These are phyloP conservation scores for Aspergillus sergii DNA, from an alignment of 2,329 filamentous ascomycete species.

Conservation along the genomic window DNA sequence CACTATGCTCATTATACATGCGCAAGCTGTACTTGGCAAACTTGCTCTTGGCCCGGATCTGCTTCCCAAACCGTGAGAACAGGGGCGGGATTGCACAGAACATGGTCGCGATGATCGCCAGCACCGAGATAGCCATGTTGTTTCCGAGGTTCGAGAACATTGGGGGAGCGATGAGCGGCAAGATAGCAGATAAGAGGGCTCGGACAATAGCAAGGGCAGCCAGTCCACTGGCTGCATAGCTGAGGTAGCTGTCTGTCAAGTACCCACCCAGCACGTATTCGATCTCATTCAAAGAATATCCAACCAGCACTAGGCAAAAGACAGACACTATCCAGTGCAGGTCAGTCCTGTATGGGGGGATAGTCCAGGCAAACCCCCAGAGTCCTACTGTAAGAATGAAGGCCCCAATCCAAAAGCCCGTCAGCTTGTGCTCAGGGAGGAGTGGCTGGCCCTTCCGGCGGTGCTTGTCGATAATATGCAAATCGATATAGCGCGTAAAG, in stretches of 20 bases:
- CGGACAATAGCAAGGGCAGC: conserved; percentile 45
- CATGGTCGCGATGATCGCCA: conserved; percentile 44
- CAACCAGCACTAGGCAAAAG: conserved; percentile 44
- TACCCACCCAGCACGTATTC: conserved; percentile 45
- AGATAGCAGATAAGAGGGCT: conserved; percentile 38
- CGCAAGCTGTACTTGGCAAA: conserved; percentile 37
- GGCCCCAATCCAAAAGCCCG: conserved; percentile 50
- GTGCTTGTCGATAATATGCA: conserved; percentile 32
- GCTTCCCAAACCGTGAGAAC: conserved; percentile 37
- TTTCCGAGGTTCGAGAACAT: conserved; percentile 42
- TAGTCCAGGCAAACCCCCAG: conserved; percentile 51
- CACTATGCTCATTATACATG: conserved; percentile 29
- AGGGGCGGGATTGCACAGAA: conserved; percentile 39
- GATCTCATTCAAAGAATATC: conserved; percentile 52
- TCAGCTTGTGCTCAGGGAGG: conserved; percentile 51
- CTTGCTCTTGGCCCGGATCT: conserved; percentile 35
- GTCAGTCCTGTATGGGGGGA: conserved; percentile 41
- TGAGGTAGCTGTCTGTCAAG: conserved; percentile 47
- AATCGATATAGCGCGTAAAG: conserved; percentile 46
- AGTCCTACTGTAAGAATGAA: conserved; percentile 48
- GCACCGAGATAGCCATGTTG: conserved; percentile 39
- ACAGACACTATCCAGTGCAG: conserved; percentile 45
- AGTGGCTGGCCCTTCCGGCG: conserved; percentile 23
- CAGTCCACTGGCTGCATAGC: conserved; percentile 47
- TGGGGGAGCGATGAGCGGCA: conserved; percentile 43